These are phyloP conservation scores for Fusarium nelsonii DNA, from an alignment of 2,329 filamentous ascomycete species.

Conservation along the genomic window DNA sequence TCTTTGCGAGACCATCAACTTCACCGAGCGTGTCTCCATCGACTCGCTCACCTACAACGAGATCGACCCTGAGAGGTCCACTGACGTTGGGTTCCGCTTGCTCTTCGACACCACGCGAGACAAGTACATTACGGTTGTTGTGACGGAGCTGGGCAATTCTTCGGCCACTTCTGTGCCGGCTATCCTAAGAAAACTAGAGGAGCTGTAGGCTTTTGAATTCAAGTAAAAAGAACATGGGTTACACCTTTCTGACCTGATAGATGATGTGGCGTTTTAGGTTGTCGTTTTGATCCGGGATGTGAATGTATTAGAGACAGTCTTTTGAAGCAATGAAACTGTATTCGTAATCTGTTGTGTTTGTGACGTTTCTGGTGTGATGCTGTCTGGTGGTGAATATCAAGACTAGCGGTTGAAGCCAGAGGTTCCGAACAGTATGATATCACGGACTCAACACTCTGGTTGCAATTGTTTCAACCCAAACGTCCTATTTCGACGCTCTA, in stretches of 20 bases:
- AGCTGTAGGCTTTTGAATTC: constrained; percentile 56
- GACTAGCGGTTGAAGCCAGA: neutral
- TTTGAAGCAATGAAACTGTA: constrained; percentile 22
- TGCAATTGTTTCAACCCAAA: constrained; percentile 38
- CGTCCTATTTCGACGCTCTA: constrained; percentile 46
- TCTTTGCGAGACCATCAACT: constrained; percentile 95
- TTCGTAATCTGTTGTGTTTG: constrained; percentile 1
- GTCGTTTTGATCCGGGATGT: constrained; percentile 13
- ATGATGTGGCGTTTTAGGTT: constrained; percentile 35
- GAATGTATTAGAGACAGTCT: constrained; percentile 21
- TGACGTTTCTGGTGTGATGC: neutral
- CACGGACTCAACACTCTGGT: constrained; percentile 25
- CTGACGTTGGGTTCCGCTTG: constrained; percentile 68
- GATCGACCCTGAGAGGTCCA: constrained; percentile 79
- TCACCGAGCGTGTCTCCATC: constrained; percentile 84
- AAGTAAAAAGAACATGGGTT: constrained; percentile 33
- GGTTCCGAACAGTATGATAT: constrained; percentile 10
- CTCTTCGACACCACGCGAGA: constrained; percentile 94
- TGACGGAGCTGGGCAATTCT: constrained; percentile 90
- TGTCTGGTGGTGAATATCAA: neutral
- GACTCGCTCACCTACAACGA: constrained; percentile 97
- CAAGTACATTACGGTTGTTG: constrained; percentile 86
- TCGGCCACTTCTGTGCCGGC: constrained; percentile 86
- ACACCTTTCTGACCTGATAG: constrained; percentile 17
- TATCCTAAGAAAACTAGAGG: constrained; percentile 68